Base-by-base conservation (phyloP, 495 filamentous ascomycete genomes). In the Penicillium pulvis region DNA sequence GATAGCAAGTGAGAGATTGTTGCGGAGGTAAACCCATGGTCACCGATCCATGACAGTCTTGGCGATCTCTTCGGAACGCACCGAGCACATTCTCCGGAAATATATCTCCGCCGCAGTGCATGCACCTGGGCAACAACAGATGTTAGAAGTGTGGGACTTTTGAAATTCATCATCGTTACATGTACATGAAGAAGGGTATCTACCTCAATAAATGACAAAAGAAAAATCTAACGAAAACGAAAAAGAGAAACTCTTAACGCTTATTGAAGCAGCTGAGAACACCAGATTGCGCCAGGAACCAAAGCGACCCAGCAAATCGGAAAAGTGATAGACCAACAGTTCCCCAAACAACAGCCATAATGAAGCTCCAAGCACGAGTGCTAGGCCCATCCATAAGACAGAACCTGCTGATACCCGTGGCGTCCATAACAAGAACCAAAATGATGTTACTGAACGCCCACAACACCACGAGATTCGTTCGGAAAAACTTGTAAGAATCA, bases 401-500 rank as follows among this genome's bases (percentile, higher is more conserved):
- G 64, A 95, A 88, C 31, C 80, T 72, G 60, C 88, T 75, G 58
- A 94, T 83, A 64, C 76, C 87, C 54, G 90, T 85, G 60, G 84
- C 90, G n/a, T 90, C 94, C 65, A 97, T 92, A 57, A 85, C 79
- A 41, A 96, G 83, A 50, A 85, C 87, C 48, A 97, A 74, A 20
- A 91, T 65, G 53, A 84, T 84, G 72, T 97, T 97, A 20, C 89
- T 90, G 69, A 96, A 93, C 57, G 95, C 86, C 92, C 92, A 97
- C 2, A 81, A 69, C 19, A 89, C 84, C 47, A 95, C 88, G 36
- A 97, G 79, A 60, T 86, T 88, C 1, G 92, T 97, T 69, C 92
- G 76, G 90, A 97, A 97, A 74, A 88, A 88, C 77, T 94, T 96
- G 82, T 96, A 97, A 19, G 89, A 91, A 69, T 97, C 92, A 51